phyloP scores from a whole-genome alignment of 768 basidiomycete genomes.

The Suillus placidus region DNA sequence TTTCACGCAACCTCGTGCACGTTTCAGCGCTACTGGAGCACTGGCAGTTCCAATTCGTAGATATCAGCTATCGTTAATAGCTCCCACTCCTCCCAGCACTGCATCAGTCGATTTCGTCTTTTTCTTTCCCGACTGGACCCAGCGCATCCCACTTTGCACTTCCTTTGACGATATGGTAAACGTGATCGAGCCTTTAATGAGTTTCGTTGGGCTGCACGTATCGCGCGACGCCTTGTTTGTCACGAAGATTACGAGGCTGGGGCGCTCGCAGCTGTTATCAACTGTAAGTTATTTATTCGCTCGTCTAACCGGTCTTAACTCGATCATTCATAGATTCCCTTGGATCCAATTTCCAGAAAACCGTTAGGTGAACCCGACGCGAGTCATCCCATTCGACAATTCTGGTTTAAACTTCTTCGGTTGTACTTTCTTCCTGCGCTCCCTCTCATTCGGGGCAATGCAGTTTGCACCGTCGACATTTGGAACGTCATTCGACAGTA shows the following conservation, averaged over 20 bases:
- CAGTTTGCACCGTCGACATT: constrained; percentile 87
- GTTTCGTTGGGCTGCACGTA: constrained; percentile 78
- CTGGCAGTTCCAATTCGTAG: constrained; percentile 58
- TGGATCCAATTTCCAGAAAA: constrained; percentile 66
- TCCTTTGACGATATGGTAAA: constrained; percentile 69
- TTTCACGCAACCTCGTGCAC: constrained; percentile 63
- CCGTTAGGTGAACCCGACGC: constrained; percentile 55
- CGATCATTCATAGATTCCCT: constrained; percentile 39
- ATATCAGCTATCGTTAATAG: constrained; percentile 68
- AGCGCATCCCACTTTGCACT: constrained; percentile 66
- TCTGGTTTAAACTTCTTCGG: constrained; percentile 85
- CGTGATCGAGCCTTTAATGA: constrained; percentile 78
- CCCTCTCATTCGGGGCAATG: constrained; percentile 81
- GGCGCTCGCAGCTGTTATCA: constrained; percentile 60
- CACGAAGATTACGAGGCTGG: constrained; percentile 80
- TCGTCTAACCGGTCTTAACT: constrained; percentile 10
- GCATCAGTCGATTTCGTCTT: constrained; percentile 78
- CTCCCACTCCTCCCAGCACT: constrained; percentile 82
- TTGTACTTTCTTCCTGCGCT: constrained; percentile 84
- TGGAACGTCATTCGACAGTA: constrained; percentile 88
- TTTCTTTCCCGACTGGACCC: constrained; percentile 87
- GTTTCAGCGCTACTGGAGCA: constrained; percentile 62
- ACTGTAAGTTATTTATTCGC: constrained; percentile 43
- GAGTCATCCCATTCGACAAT: constrained; percentile 62
- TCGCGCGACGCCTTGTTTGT: constrained; percentile 78